Evolutionary conservation across 441 rosid genomes (phyloP).

Genomic region (Erodium moschatum): DNA sequence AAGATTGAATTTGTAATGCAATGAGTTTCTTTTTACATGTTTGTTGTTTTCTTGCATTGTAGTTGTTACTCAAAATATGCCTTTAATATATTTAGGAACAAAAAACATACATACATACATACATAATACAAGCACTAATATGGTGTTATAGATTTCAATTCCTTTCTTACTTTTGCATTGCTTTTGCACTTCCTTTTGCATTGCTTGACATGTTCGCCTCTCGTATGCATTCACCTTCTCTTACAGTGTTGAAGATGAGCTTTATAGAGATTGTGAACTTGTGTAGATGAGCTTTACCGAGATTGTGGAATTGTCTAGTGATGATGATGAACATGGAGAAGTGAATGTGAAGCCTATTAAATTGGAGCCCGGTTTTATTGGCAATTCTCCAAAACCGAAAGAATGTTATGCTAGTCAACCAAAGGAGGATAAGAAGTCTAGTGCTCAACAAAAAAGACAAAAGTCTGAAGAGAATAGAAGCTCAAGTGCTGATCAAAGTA

Average conservation of each 20-base stretch:
- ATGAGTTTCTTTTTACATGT: neutral
- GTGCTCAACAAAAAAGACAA: constrained; percentile 27
- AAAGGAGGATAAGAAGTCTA: constrained; percentile 23
- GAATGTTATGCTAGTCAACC: constrained; percentile 16
- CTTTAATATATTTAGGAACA: neutral
- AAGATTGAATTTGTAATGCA: neutral
- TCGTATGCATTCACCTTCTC: constrained; percentile 6
- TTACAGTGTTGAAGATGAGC: constrained; percentile 30
- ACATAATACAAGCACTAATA: neutral
- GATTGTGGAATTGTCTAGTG: constrained; percentile 13
- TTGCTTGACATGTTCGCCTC: constrained; percentile 6
- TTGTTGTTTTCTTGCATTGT: neutral
- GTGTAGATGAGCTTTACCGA: constrained; percentile 23
- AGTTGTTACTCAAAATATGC: neutral
- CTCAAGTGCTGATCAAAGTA: constrained; percentile 40
- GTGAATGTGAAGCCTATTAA: constrained; percentile 38
- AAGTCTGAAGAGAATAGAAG: constrained; percentile 34
- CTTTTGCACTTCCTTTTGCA: neutral
- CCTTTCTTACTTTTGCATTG: neutral
- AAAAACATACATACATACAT: neutral
- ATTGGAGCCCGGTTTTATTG: constrained; percentile 35
- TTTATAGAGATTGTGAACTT: too few relatives aligned
- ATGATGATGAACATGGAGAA: constrained; percentile 26
- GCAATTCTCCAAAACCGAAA: constrained; percentile 17
- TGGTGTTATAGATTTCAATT: neutral